Conservation (phyloP, 306 rosid species). For the Malus asiatica region DNA sequence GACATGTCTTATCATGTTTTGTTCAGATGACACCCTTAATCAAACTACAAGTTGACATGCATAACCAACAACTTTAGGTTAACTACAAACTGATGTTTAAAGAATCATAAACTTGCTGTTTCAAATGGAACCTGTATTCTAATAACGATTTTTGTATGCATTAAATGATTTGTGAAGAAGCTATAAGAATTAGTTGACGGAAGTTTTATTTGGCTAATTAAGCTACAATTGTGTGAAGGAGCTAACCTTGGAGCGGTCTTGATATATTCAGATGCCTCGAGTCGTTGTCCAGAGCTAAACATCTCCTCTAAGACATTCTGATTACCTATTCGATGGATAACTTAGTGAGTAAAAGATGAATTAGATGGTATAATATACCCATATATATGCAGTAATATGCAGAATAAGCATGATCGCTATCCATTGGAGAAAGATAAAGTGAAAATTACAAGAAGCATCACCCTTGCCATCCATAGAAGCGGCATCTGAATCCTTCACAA, state of each 20-base stretch:
- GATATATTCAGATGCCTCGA: constrained; percentile 26
- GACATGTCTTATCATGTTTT: background rate
- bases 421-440: background rate
- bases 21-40: background rate
- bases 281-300: constrained; percentile 25
- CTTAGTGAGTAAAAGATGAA: constrained; percentile 1
- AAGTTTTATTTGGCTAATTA: background rate
- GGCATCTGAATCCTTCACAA: constrained; percentile 40
- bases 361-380: background rate
- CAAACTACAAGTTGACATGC: background rate
- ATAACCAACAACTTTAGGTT: background rate
- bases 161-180: background rate
- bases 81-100: background rate
- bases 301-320: constrained; percentile 30
- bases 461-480: constrained; percentile 28
- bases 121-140: background rate
- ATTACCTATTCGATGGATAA: constrained; percentile 30
- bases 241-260: constrained; percentile 35
- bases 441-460: constrained; percentile 22
- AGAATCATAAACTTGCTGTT: background rate
- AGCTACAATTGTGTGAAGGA: background rate
- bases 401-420: background rate
- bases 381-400: background rate
- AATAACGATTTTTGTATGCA: background rate
- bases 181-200: background rate